Base-by-base conservation (phyloP, 768 basidiomycete species). In the Arthromyces matolae region DNA sequence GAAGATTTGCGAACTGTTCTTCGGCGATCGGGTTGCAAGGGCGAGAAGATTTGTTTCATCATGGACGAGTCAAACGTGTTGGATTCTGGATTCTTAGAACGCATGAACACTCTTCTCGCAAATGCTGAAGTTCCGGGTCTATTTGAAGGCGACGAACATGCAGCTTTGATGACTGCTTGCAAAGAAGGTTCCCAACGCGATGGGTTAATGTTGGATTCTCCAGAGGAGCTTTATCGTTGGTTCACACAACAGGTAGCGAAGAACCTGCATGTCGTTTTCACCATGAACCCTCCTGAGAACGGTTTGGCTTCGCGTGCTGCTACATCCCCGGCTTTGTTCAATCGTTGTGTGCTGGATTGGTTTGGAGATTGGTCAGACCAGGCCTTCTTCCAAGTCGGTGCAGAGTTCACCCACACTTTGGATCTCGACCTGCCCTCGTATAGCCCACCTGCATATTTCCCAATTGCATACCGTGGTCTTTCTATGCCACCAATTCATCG, bases 71-170 rank as follows among this genome's bases (percentile, higher is more conserved):
- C 96, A 3, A 98, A 99, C 59, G 96, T 98, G 10, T 85, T 98
- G 25, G 96, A 99, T 64, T 95, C 96, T 10, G 96, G 96, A 37
- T 99, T 99, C 78, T 71, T 99, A 54, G 96, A 99, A 64, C 84
- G 96, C n/a, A 98, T 99, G 95, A 99, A 99, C 66, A 99, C 96
- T 0, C 80, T 99, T 12, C 79, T 99, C 13, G 96, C 96, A 32
- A 99, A 99, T 59, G 96, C 96, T n/a, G 96, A 99, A 66, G 94
- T 99, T n/a, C 96, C 96, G 0, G 96, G 96, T 66, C 78, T 99
- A n/a, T 99, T 99, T 64, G 96, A 99, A 68, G 96, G 96, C n/a
- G 96, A 99, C 59, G 96, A 99, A 63, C 87, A 97, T 64, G 85
- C 95, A 16, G 91, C 94, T 42, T 73, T 99, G 48, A 98, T 98